Evolutionary conservation across 768 basidiomycete species (phyloP).

Genomic region (Dendrothele bispora): DNA sequence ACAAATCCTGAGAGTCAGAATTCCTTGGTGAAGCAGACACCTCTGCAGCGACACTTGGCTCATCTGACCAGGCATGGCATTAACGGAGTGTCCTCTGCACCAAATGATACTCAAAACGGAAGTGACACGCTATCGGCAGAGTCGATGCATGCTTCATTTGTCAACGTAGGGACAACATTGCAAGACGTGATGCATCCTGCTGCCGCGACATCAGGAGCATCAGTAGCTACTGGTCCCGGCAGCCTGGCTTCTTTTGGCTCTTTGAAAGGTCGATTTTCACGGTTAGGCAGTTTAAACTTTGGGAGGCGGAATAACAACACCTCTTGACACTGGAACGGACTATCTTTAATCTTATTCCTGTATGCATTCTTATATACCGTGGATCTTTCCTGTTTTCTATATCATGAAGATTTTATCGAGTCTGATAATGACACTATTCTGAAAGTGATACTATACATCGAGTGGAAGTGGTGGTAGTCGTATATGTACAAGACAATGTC

Average conservation of each 20-base stretch:
- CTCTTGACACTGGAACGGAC: too few relatives aligned
- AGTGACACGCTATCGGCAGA: constrained; percentile 62
- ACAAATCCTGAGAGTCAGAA: constrained; percentile 17
- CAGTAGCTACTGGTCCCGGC: constrained; percentile 58
- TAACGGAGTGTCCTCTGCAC: constrained; percentile 77
- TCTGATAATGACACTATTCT: too few relatives aligned
- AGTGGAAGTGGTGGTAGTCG: too few relatives aligned
- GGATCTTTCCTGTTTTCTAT: too few relatives aligned
- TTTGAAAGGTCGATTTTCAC: constrained; percentile 71
- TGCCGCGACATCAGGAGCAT: constrained; percentile 52
- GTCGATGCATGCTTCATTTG: constrained; percentile 74
- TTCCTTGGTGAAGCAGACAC: constrained; percentile 56
- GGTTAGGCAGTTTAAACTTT: constrained; percentile 74
- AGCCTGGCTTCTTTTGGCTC: constrained; percentile 59
- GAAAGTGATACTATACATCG: too few relatives aligned
- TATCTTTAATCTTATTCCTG: too few relatives aligned
- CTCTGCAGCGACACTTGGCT: constrained; percentile 77
- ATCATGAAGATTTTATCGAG: too few relatives aligned
- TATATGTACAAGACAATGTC: too few relatives aligned
- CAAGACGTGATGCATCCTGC: constrained; percentile 34
- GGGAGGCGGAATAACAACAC: constrained; percentile 52
- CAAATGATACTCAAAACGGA: constrained; percentile 54
- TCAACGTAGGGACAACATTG: constrained; percentile 62
- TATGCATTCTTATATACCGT: too few relatives aligned
- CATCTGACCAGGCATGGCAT: constrained; percentile 83